Evolutionary conservation across 129 eudicot genomes (phyloP).

Genomic region (Helianthus tuberosus): DNA sequence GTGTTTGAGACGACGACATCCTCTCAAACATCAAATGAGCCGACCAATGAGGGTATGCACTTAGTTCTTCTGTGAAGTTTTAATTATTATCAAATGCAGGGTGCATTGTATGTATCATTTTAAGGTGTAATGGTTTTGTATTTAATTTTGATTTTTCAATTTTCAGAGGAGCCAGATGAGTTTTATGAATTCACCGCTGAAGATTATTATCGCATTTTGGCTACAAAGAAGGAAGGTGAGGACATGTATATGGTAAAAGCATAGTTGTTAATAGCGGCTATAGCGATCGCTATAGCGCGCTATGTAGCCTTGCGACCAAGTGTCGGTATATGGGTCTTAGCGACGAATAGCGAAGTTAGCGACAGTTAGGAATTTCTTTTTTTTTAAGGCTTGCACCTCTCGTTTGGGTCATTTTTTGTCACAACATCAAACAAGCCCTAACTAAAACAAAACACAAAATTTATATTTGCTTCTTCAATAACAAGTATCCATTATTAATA

Average conservation of each 20-base stretch:
- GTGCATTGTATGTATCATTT: not conserved
- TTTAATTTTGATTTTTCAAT: conserved; percentile 3
- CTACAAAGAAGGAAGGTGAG: conserved; percentile 76
- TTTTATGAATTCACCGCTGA: conserved; percentile 79
- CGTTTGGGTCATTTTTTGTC: no score
- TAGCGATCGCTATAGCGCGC: no score
- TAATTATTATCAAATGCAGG: not conserved
- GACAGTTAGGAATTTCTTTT: no score
- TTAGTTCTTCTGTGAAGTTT: not conserved
- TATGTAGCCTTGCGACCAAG: no score
- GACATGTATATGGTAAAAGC: not conserved
- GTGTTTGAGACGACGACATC: conserved; percentile 71
- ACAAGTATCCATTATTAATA: no score
- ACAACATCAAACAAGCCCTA: no score
- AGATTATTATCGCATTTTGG: conserved; percentile 71
- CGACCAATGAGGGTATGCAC: conserved; percentile 45
- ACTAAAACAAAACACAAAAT: no score
- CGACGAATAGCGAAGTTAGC: no score
- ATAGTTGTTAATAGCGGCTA: no score
- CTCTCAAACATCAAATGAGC: conserved; percentile 48
- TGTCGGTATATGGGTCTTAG: no score
- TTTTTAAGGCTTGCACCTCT: no score
- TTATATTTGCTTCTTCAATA: no score
- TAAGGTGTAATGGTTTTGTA: conserved; percentile 8
- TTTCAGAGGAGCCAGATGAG: conserved; percentile 74